Evolutionary conservation across 331 rosid species (phyloP).

Genomic region (Acacia pycnantha): DNA sequence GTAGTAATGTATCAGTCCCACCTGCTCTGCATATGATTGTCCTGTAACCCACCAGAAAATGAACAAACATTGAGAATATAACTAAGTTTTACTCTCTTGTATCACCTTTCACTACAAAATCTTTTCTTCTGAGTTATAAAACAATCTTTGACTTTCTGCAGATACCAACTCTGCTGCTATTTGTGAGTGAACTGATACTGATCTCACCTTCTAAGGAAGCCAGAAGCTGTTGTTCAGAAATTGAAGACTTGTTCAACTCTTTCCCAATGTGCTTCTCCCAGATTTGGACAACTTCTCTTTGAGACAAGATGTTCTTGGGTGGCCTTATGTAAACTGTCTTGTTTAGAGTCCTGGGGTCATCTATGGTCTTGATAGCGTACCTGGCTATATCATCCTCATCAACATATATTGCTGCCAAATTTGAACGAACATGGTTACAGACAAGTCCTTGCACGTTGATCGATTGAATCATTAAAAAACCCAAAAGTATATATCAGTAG

Average conservation of each 20-base stretch:
- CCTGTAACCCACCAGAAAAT: slow-evolving; percentile 27
- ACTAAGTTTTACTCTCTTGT: background rate
- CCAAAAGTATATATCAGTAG: background rate
- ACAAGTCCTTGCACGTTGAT: background rate
- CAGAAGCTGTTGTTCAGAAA: slow-evolving; percentile 54
- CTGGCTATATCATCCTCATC: slow-evolving; percentile 82
- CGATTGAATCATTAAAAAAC: background rate
- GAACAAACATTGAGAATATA: background rate
- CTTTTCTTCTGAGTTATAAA: background rate
- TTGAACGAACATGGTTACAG: background rate
- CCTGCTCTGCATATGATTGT: slow-evolving; percentile 43
- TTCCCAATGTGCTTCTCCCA: slow-evolving; percentile 79
- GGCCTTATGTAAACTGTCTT: slow-evolving; percentile 75
- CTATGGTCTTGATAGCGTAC: slow-evolving; percentile 65
- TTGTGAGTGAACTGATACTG: background rate
- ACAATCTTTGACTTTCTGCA: background rate
- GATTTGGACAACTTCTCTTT: slow-evolving; percentile 65
- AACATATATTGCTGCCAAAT: slow-evolving; percentile 53
- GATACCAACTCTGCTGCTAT: background rate
- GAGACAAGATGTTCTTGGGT: slow-evolving; percentile 60
- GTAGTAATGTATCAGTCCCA: slow-evolving; percentile 59
- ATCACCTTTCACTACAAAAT: background rate
- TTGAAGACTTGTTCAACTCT: slow-evolving; percentile 47
- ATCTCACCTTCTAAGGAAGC: slow-evolving; percentile 50
- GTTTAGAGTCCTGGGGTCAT: slow-evolving; percentile 73